These are phyloP conservation scores for Populus pruinosa DNA, from an alignment of 345 rosid species.

Conservation along the genomic window DNA sequence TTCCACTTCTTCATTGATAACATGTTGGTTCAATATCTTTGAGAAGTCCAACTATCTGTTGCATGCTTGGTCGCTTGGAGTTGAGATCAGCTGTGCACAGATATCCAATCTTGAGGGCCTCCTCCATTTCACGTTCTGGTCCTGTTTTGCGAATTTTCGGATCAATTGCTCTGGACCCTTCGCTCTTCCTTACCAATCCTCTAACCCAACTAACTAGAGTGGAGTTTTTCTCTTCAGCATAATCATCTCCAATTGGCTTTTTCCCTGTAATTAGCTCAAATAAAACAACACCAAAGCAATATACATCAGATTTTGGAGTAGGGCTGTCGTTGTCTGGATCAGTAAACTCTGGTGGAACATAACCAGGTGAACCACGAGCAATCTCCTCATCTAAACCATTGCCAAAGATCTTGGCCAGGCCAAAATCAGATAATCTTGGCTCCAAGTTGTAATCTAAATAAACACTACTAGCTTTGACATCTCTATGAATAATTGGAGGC, in stretches of 20 bases:
- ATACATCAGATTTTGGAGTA: conserved; percentile 84
- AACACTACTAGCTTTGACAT: conserved; percentile 84
- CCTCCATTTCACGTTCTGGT: conserved; percentile 63
- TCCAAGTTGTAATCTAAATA: conserved; percentile 78
- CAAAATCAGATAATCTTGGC: conserved; percentile 87
- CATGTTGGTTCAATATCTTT: conserved; percentile 74
- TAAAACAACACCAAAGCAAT: conserved; percentile 83
- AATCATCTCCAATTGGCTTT: conserved; percentile 64
- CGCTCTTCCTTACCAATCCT: conserved; percentile 61
- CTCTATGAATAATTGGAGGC: conserved; percentile 79
- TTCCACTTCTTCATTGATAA: conserved; percentile 32
- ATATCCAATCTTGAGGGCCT: conserved; percentile 85
- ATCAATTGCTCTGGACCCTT: conserved; percentile 61
- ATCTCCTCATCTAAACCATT: conserved; percentile 66
- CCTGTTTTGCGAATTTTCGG: conserved; percentile 68
- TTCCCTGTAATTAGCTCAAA: conserved; percentile 82
- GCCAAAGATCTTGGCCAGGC: conserved; percentile 81
- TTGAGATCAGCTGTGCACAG: conserved; percentile 90
- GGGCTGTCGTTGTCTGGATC: conserved; percentile 48
- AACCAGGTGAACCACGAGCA: conserved; percentile 69
- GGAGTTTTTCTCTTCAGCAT: conserved; percentile 56
- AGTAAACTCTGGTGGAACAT: conserved; percentile 76
- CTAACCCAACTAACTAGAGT: conserved; percentile 73
- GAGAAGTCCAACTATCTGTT: conserved; percentile 92
- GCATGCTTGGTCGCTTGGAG: conserved; percentile 87